Evolutionary conservation across 2,329 filamentous ascomycete genomes (phyloP), one percentile per base, ranked within the genome.

Genomic region (Magnaporthales sp.): DNA sequence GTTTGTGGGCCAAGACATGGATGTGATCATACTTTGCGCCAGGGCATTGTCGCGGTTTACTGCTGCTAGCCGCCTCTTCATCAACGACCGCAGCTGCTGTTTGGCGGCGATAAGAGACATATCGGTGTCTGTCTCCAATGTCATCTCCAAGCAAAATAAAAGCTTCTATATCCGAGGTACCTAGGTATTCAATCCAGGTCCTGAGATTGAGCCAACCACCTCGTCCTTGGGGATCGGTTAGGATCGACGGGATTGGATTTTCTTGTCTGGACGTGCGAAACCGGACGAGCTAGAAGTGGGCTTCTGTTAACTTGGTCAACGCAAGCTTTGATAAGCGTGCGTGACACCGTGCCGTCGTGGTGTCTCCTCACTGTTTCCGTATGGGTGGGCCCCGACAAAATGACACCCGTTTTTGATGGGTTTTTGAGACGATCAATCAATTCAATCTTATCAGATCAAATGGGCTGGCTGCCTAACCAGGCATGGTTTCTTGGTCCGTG

Each of bases 41-140:
- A 78, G 75, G 66, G 92, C 81, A 15, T 86, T 83, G 27, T 91
- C 85, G n/a, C 83, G 78, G 1, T 87, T 77, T 63, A 96, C 74
- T 8, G 75, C 77, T 24, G 85, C 82, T 24, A 97, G 83, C 32
- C 82, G 83, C 70, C 84, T 80, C 74, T 89, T 93, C 79, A 96
- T 89, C 66, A 84, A 78, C 69, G 81, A 82, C 67, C 93, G 85
- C 68, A 97, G 81, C 72, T 91, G 89, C 74, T 90, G 89, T 80
- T 97, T 97, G 61, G 90, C 88, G 67, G 84, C 81, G 70, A 83
- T 83, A 66, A 93, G 77, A 62, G 84, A 78, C 83, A 87, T 88
- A 68, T 75, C 75, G 63, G 64, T 46, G 51, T 66, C 67, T 56
- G 22, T 5, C 4, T 51, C 54, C 63, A n/a, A 27, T 38, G 31